Evolutionary conservation across 1,284 basidiomycete genomes (phyloP).

Genomic region (Schizophyllum amplum): DNA sequence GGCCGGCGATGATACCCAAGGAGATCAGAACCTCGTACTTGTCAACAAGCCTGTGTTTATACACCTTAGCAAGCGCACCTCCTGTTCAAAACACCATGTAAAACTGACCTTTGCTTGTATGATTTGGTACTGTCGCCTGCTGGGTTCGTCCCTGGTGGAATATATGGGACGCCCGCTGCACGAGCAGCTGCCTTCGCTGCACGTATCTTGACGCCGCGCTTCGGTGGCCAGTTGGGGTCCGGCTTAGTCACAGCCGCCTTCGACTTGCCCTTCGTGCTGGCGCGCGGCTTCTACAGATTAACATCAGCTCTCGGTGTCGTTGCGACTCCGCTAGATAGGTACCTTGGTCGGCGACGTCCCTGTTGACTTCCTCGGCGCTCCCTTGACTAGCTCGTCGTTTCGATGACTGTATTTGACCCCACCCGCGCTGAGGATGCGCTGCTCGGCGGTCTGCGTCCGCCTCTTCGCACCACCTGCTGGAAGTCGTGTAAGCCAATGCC

Average conservation of each 20-base stretch:
- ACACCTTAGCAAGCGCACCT: no score
- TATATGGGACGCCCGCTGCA: not conserved
- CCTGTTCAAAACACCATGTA: no score
- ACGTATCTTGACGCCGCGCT: not conserved
- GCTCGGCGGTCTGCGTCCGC: slow-evolving; percentile 1
- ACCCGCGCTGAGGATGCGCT: slow-evolving; percentile 28
- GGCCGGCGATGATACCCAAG: not conserved
- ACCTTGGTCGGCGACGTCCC: not conserved
- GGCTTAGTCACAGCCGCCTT: not conserved
- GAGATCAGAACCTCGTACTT: not conserved
- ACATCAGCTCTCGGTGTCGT: not conserved
- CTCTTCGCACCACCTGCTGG: no score
- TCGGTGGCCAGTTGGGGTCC: not conserved
- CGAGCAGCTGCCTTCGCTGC: not conserved
- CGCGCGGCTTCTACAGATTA: not conserved
- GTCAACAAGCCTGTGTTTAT: not conserved
- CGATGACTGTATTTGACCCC: slow-evolving; percentile 64
- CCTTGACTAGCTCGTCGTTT: slow-evolving; percentile 56
- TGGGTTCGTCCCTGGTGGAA: not conserved
- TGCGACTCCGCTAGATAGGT: no score
- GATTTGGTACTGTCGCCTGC: not conserved
- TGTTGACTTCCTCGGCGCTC: not conserved
- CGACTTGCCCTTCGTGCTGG: not conserved
- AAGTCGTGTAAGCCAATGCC: not conserved
- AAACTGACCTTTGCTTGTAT: not conserved